A percentile compares a stretch with the other conserved stretches of the same genome.
Evolutionary conservation across 192 early-diverging fungal genomes (phyloP).

Genomic region (Coemansia sp.): DNA sequence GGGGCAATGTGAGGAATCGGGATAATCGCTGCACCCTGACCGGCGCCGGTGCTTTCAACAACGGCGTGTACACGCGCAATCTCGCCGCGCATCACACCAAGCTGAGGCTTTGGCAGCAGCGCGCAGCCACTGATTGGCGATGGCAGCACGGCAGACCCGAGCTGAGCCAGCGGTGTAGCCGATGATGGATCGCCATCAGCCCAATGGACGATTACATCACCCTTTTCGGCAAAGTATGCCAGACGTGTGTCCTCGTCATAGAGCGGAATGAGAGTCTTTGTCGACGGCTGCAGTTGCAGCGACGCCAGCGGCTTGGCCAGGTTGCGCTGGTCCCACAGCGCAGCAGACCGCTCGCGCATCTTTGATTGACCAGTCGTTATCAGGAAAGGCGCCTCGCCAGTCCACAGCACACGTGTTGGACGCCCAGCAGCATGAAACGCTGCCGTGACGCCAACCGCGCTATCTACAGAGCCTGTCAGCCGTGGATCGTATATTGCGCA

Average conservation of each 20-base stretch:
- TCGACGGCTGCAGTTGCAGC: slow-evolving; percentile 64
- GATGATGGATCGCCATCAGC: slow-evolving; percentile 58
- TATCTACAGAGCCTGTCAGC: neutral
- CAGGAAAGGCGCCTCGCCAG: slow-evolving; percentile 64
- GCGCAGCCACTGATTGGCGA: slow-evolving; percentile 57
- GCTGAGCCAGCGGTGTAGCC: slow-evolving; percentile 26
- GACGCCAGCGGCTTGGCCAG: slow-evolving; percentile 60
- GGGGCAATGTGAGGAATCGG: slow-evolving; percentile 71
- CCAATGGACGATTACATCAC: slow-evolving; percentile 70
- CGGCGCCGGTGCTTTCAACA: slow-evolving; percentile 28
- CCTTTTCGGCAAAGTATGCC: slow-evolving; percentile 68
- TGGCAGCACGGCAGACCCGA: slow-evolving; percentile 33
- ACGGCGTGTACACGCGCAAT: slow-evolving; percentile 59
- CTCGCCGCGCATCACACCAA: slow-evolving; percentile 75
- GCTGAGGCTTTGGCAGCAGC: slow-evolving; percentile 64
- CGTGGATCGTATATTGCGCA: slow-evolving; percentile 34
- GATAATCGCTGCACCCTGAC: slow-evolving; percentile 61
- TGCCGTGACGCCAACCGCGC: slow-evolving; percentile 15
- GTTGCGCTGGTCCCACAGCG: slow-evolving; percentile 75
- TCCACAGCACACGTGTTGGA: slow-evolving; percentile 63
- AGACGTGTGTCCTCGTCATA: slow-evolving; percentile 81
- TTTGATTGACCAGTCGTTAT: slow-evolving; percentile 74
- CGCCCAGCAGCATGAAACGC: slow-evolving; percentile 37
- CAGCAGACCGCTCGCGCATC: slow-evolving; percentile 65
- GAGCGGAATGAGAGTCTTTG: slow-evolving; percentile 68